Percentiles rank a stretch among this genome's conserved stretches.
Conservation (phyloP, 495 filamentous ascomycete species). For the Tuber indicum region DNA sequence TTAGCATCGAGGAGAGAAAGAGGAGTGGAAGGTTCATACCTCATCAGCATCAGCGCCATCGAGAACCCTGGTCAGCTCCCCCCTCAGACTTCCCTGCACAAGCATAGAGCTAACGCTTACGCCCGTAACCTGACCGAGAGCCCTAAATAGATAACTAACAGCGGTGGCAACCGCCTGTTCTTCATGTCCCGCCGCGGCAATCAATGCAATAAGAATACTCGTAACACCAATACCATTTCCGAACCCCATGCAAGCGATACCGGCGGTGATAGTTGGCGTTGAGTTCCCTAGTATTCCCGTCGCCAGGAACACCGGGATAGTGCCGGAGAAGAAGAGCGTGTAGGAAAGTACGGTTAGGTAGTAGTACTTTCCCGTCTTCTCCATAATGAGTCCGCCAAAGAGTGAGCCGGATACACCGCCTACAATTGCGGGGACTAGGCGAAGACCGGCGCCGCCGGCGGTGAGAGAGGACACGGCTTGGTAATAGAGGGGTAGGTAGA, state of each 20-base stretch:
- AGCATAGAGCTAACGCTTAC: slow-evolving; percentile 64
- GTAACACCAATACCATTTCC: slow-evolving; percentile 65
- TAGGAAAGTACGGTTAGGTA: slow-evolving; percentile 62
- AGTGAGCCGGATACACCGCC: slow-evolving; percentile 62
- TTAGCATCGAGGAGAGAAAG: too few relatives aligned
- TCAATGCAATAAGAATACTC: slow-evolving; percentile 55
- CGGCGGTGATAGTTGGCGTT: slow-evolving; percentile 51
- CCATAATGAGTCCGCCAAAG: slow-evolving; percentile 64
- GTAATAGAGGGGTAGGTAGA: slow-evolving; percentile 74
- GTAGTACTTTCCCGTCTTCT: slow-evolving; percentile 70
- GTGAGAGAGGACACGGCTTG: slow-evolving; percentile 65
- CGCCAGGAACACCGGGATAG: slow-evolving; percentile 54
- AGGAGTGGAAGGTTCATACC: slow-evolving; percentile 3
- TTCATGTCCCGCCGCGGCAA: slow-evolving; percentile 60
- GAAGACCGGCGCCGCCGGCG: slow-evolving; percentile 59
- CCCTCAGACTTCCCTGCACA: slow-evolving; percentile 63
- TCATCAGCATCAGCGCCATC: slow-evolving; percentile 54
- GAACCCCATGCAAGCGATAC: slow-evolving; percentile 53
- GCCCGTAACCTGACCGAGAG: slow-evolving; percentile 70
- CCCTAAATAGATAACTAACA: slow-evolving; percentile 80
- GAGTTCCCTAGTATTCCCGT: slow-evolving; percentile 48
- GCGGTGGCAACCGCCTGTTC: slow-evolving; percentile 78
- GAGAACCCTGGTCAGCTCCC: slow-evolving; percentile 51
- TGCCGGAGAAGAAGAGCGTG: slow-evolving; percentile 49
- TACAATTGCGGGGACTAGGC: slow-evolving; percentile 61